phyloP scores from a whole-genome alignment of 2,329 filamentous ascomycete genomes.

The Cercospora berteroae region DNA sequence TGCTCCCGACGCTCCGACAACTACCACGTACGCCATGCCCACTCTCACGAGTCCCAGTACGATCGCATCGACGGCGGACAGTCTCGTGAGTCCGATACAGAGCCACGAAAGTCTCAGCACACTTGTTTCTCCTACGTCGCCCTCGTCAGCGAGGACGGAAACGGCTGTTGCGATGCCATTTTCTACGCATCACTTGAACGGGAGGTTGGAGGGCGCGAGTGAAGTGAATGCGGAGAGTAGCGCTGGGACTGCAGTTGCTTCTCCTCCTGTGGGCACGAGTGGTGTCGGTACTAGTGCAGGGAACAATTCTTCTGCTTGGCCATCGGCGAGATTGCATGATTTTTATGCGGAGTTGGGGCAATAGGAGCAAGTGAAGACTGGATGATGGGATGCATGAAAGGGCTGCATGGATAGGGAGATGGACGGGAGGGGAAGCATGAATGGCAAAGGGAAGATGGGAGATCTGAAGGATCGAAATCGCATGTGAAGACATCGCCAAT shows the following conservation, averaged over 20 bases:
- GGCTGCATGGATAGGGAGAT: neutral
- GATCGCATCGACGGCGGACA: neutral
- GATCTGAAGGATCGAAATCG: no score
- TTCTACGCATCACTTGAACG: neutral
- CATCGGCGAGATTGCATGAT: constrained; percentile 7
- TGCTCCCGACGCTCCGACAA: neutral
- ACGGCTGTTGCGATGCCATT: neutral
- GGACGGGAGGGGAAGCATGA: neutral
- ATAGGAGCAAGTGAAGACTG: neutral
- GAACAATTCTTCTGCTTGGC: neutral
- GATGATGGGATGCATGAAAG: neutral
- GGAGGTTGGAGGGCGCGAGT: neutral
- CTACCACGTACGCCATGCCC: neutral
- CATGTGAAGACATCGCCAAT: neutral
- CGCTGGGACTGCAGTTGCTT: neutral
- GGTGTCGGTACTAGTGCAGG: neutral
- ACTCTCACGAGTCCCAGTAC: neutral
- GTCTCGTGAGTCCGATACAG: neutral
- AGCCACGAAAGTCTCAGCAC: neutral
- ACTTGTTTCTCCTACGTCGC: neutral
- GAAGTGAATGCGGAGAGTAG: neutral
- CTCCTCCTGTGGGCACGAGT: neutral
- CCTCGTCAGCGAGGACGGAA: neutral
- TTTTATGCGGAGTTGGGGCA: constrained; percentile 22
- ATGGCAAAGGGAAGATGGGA: no score